These are phyloP conservation scores for Cyberlindnera mrakii DNA, from an alignment of 805 yeast genomes.

Conservation along the genomic window DNA sequence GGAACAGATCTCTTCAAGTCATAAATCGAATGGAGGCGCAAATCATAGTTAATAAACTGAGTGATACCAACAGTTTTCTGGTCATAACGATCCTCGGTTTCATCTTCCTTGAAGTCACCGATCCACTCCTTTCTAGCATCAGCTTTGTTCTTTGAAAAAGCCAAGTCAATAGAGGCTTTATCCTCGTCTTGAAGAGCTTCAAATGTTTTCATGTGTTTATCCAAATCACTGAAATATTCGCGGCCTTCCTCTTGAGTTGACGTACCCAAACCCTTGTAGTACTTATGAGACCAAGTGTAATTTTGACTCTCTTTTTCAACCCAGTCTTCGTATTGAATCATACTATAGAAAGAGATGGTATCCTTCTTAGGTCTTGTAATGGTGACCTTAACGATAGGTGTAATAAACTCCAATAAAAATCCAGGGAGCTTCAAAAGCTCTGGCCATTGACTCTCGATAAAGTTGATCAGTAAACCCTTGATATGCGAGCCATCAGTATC, in stretches of 20 bases:
- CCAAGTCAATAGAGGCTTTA: slow-evolving; percentile 74
- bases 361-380: slow-evolving; percentile 55
- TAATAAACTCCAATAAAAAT: slow-evolving; percentile 86
- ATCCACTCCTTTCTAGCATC: slow-evolving; percentile 98
- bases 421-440: slow-evolving; percentile 89
- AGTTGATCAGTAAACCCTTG: slow-evolving; percentile 90
- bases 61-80: slow-evolving; percentile 64
- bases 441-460: slow-evolving; percentile 89
- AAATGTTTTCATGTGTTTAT: slow-evolving; percentile 79
- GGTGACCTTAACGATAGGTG: slow-evolving; percentile 92
- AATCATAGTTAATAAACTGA: slow-evolving; percentile 91
- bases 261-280: slow-evolving; percentile 98
- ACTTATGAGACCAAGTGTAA: slow-evolving; percentile 86
- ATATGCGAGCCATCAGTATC: slow-evolving; percentile 99
- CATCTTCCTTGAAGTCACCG: slow-evolving; percentile 87
- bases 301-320: slow-evolving; percentile 72
- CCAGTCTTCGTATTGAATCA: slow-evolving; percentile 97
- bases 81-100: slow-evolving; percentile 36
- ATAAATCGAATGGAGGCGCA: slow-evolving; percentile 92
- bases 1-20: slow-evolving; percentile 96
- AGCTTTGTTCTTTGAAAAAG: slow-evolving; percentile 90
- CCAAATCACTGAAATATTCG: slow-evolving; percentile 81
- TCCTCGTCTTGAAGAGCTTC: slow-evolving; percentile 78
- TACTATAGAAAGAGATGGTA: slow-evolving; percentile 74
- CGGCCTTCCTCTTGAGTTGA: slow-evolving; percentile 78